Evolutionary conservation across 176 grass and related monocot species (phyloP), one percentile per base, ranked within the genome.

Genomic region (Musa troglodytarum): DNA sequence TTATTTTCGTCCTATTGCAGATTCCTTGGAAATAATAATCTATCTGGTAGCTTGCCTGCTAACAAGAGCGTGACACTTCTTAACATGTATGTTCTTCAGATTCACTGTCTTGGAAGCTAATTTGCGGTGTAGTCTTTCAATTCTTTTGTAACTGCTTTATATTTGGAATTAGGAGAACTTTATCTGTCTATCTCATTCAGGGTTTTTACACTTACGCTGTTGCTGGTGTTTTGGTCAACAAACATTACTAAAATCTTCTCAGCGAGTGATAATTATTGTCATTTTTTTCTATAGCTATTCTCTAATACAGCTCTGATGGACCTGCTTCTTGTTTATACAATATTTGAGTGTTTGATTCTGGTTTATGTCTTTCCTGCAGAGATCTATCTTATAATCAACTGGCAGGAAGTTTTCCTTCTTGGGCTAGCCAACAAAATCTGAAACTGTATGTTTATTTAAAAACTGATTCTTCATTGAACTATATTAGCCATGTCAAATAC

Each of bases 21-120:
- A 84, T 96, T 96, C 89, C 87, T 96, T 6, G 92, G 92, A 50
- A 93, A 93, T 59, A 97, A 97, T 80, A 93, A 78, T 54, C 79
- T 97, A 79, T 85, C 78, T 80, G 86, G 95, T 34, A 93, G 68
- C 65, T 86, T 98, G 63, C 90, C 95, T 50, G 80, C 53, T 75
- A 68, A 87, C 54, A 86, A 81, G 81, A 82, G 75, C 68, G 11
- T 53, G 53, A 76, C 69, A 53, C 83, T 91, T 29, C 53, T 69
- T 16, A 85, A 79, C 55, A 76, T 93, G 94, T 97, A 93, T 28
- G 84, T 77, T 25, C 72, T 62, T 43, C 34, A 5, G 29, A 34
- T 34, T 34, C 29, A 43, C 4, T 43, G 5, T 43, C 34, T 29
- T 29, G 29, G 29, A 29, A 43, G 34, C 34, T 43, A 43, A 43